These are phyloP conservation scores for Sporothrix sp. DNA, from an alignment of 2,329 filamentous ascomycete species.

Conservation along the genomic window DNA sequence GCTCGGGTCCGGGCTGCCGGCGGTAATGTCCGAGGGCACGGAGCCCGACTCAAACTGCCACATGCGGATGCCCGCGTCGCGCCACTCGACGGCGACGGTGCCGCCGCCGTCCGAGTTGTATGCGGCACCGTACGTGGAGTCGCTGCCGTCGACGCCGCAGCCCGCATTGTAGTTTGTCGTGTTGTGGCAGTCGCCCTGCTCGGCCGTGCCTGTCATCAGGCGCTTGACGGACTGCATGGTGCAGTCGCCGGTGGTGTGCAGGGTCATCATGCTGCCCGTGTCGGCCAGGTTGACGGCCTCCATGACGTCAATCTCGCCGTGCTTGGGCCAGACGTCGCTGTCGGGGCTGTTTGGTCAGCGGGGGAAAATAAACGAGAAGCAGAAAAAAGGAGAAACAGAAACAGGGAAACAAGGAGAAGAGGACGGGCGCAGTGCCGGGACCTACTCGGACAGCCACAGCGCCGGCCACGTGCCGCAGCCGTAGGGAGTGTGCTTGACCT, in stretches of 20 bases:
- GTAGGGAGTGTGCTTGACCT: constrained; percentile 52
- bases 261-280: constrained; percentile 48
- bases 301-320: constrained; percentile 38
- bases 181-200: constrained; percentile 41
- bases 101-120: constrained; percentile 49
- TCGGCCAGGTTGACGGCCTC: constrained; percentile 34
- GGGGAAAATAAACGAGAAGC: background rate
- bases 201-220: constrained; percentile 38
- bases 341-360: constrained; percentile 39
- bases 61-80: constrained; percentile 49
- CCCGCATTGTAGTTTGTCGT: constrained; percentile 37
- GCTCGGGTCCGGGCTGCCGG: constrained; percentile 45
- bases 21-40: constrained; percentile 43
- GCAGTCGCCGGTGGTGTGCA: constrained; percentile 46
- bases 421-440: background rate
- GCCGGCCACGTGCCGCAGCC: constrained; percentile 58
- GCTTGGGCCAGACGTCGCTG: constrained; percentile 32
- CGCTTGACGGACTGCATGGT: constrained; percentile 43
- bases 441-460: constrained; percentile 51
- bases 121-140: constrained; percentile 37
- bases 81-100: constrained; percentile 52
- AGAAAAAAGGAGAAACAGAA: background rate
- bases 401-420: background rate
- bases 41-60: constrained; percentile 47
- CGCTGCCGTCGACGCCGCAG: constrained; percentile 41